Conservation (phyloP, 108 stramenopile species). For the Tribonema minus region DNA sequence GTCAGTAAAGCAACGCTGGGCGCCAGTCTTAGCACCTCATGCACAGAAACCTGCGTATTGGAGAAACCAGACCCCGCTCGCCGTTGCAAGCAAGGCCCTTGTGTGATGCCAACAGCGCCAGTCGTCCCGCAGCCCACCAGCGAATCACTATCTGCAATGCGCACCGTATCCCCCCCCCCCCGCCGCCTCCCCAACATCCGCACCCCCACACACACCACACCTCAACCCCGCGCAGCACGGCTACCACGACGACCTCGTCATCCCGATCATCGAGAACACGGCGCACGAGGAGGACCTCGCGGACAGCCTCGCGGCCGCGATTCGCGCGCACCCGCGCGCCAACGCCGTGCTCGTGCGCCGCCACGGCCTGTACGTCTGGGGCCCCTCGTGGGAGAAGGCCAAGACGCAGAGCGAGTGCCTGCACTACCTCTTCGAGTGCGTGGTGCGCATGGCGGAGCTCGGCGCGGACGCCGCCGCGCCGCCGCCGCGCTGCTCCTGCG, state of each 20-base stretch:
- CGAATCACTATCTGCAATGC: too few relatives aligned
- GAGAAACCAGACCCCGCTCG: too few relatives aligned
- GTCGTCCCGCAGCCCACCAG: too few relatives aligned
- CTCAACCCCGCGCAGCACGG: too few relatives aligned
- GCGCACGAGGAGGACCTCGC: constrained; percentile 81
- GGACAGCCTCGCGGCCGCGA: constrained; percentile 66
- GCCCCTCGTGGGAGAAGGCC: constrained; percentile 90
- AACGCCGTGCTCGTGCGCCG: constrained; percentile 86
- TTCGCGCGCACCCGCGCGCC: constrained; percentile 46
- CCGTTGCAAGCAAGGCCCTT: too few relatives aligned
- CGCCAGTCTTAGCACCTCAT: too few relatives aligned
- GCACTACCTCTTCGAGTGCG: constrained; percentile 80
- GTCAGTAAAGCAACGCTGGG: too few relatives aligned
- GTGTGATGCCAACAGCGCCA: too few relatives aligned
- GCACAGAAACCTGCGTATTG: too few relatives aligned
- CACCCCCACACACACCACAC: too few relatives aligned
- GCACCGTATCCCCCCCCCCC: too few relatives aligned
- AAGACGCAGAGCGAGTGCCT: constrained; percentile 91
- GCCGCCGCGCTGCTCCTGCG: constrained; percentile 51
- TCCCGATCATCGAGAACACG: constrained; percentile 95
- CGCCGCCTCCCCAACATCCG: too few relatives aligned
- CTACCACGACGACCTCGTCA: constrained; percentile 75
- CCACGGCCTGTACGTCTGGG: constrained; percentile 93
- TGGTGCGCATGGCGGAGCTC: constrained; percentile 5
- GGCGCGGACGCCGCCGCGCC: constrained; percentile 60